Evolutionary conservation across 1,284 basidiomycete genomes (phyloP).

Genomic region (Gomphus bonarii): DNA sequence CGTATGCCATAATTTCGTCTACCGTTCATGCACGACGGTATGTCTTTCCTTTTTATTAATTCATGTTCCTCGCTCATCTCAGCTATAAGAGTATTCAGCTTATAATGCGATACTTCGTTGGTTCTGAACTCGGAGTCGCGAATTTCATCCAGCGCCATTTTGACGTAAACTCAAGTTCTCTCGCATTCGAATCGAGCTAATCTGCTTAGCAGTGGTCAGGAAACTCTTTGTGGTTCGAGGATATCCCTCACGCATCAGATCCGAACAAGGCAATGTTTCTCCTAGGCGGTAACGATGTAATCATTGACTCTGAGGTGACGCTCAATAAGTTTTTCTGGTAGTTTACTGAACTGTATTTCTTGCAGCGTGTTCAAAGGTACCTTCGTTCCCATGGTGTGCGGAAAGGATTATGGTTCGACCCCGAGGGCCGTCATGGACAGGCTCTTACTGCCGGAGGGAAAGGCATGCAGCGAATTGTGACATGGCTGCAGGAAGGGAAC

Average conservation of each 20-base stretch:
- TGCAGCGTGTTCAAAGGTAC: conserved; percentile 62
- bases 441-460: conserved; percentile 48
- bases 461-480: conserved; percentile 49
- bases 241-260: conserved; percentile 70
- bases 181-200: background rate
- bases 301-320: conserved; percentile 61
- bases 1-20: conserved; percentile 83
- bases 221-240: conserved; percentile 84
- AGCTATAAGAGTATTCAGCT: conserved; percentile 59
- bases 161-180: conserved; percentile 28
- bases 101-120: conserved; percentile 78
- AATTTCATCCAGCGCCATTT: conserved; percentile 79
- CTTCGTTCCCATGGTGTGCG: conserved; percentile 66
- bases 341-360: background rate
- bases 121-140: conserved; percentile 76
- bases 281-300: conserved; percentile 71
- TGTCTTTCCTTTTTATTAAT: conserved; percentile 17
- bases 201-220: conserved; percentile 51
- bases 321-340: background rate
- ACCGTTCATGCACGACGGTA: conserved; percentile 53
- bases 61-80: conserved; percentile 3
- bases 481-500: conserved; percentile 42
- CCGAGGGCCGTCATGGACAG: conserved; percentile 61
- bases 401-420: conserved; percentile 62
- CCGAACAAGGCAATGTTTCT: conserved; percentile 54